These are phyloP conservation scores for Erysimum pusillum DNA, from an alignment of 441 rosid species.

Conservation along the genomic window DNA sequence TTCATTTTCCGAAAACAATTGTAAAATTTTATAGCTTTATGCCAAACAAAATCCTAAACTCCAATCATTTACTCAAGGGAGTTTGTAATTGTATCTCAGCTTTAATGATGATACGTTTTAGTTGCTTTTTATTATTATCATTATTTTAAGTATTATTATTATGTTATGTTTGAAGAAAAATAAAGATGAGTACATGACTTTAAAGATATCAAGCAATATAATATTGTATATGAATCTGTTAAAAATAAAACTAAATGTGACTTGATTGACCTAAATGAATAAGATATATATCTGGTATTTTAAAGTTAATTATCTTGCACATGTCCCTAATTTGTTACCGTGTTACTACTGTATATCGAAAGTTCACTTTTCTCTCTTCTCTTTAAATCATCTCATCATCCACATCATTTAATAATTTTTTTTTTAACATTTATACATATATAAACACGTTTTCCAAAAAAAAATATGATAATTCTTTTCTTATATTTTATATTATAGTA, in stretches of 20 bases:
- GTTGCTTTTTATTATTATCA: not conserved
- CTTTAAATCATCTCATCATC: too few species aligned
- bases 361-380: too few species aligned
- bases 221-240: not conserved
- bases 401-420: too few species aligned
- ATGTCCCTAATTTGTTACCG: not conserved
- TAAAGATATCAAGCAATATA: conserved; percentile 1
- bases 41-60: conserved; percentile 39
- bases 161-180: not conserved
- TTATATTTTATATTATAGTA: too few species aligned
- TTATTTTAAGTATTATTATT: not conserved
- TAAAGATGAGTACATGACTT: not conserved
- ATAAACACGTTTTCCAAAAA: too few species aligned
- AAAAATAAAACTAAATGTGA: not conserved
- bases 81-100: conserved; percentile 29
- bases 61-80: conserved; percentile 39
- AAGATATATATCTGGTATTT: not conserved
- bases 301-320: not conserved
- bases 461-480: too few species aligned
- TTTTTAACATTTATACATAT: too few species aligned
- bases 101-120: conserved; percentile 23
- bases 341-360: too few species aligned
- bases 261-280: not conserved
- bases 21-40: conserved; percentile 19
- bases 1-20: not conserved